These are phyloP conservation scores for Typha latifolia DNA, from an alignment of 176 grass and related monocot species.

Conservation along the genomic window DNA sequence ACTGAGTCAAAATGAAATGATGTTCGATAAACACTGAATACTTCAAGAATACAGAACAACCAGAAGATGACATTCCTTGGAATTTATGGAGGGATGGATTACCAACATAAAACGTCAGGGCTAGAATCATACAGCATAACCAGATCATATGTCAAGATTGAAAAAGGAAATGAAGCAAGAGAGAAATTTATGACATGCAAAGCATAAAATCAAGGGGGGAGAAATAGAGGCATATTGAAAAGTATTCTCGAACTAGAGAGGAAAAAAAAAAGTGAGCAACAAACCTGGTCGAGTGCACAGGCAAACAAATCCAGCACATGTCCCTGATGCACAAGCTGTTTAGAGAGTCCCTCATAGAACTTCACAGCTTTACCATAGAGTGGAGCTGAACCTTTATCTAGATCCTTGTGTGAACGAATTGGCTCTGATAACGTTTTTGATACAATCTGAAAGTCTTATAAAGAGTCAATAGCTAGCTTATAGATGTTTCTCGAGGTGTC, in stretches of 20 bases:
- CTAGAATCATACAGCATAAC: no score
- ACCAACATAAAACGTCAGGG: no score
- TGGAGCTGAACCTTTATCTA: conserved; percentile 60
- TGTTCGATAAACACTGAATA: background rate
- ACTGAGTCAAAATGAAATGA: background rate
- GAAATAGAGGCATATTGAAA: background rate
- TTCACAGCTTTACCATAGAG: conserved; percentile 80
- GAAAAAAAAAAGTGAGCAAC: conserved; percentile 13
- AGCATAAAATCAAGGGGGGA: no score
- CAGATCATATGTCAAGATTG: no score
- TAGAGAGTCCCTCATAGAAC: conserved; percentile 70
- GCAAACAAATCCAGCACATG: conserved; percentile 93
- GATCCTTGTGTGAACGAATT: conserved; percentile 90
- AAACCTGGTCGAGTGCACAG: conserved; percentile 85
- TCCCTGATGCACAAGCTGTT: conserved; percentile 94
- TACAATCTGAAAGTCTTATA: conserved; percentile 61
- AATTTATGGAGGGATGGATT: no score
- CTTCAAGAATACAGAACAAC: background rate
- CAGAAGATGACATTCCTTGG: no score
- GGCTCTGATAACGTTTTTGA: conserved; percentile 69
- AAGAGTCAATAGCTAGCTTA: conserved; percentile 18
- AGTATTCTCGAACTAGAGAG: background rate
- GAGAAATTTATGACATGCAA: no score
- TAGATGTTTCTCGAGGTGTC: conserved; percentile 7
- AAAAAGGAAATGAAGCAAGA: no score